phyloP scores from a whole-genome alignment of 148 eudicot genomes.

The Camellia japonica region DNA sequence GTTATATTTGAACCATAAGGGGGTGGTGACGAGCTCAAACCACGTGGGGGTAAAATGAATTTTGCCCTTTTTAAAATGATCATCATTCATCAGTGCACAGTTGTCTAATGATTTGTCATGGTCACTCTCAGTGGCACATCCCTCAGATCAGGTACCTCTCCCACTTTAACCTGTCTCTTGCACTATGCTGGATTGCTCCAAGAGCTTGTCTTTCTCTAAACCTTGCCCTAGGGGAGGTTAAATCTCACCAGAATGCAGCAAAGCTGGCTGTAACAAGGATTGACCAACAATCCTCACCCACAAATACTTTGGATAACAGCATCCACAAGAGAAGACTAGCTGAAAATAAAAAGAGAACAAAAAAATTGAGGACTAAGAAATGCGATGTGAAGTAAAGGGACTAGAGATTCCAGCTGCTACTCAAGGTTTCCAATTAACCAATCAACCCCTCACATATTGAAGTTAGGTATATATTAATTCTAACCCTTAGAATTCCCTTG shows the following conservation, averaged over 20 bases:
- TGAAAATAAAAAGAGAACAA: neutral
- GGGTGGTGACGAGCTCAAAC: too few relatives aligned
- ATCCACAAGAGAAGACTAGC: too few relatives aligned
- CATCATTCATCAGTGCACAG: neutral
- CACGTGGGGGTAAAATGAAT: too few relatives aligned
- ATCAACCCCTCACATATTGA: neutral
- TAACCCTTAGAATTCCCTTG: neutral
- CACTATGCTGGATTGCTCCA: slow-evolving; percentile 1
- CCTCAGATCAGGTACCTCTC: neutral
- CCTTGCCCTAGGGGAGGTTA: neutral
- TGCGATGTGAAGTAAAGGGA: neutral
- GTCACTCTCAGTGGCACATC: neutral
- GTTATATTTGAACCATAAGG: neutral
- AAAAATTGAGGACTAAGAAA: neutral
- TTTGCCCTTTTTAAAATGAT: neutral
- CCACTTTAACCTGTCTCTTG: neutral
- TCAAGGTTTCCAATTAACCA: neutral
- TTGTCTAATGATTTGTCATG: neutral
- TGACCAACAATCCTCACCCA: too few relatives aligned
- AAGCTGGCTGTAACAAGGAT: neutral
- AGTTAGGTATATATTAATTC: too few relatives aligned
- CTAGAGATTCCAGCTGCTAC: neutral
- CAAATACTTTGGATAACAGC: too few relatives aligned
- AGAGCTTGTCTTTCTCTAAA: neutral
- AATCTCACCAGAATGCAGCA: neutral